Conservation (phyloP, 1,284 basidiomycete genomes). For the Pseudozyma hubeiensis region DNA sequence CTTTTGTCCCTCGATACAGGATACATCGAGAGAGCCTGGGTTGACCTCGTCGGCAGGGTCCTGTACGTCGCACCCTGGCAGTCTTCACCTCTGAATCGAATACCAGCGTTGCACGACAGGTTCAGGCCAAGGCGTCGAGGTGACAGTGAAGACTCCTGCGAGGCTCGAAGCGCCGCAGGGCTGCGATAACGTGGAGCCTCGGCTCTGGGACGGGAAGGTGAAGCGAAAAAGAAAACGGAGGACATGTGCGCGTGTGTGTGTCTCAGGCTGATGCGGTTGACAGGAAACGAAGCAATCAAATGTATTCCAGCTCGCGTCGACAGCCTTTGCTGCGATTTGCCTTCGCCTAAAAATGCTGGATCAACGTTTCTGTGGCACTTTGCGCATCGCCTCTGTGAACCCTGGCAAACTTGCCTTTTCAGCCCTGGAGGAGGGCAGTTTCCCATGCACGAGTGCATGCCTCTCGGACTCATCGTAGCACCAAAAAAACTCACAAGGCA, state of each 20-base stretch:
- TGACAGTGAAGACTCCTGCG: too few species aligned
- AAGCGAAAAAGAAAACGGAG: background rate
- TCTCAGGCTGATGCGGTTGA: background rate
- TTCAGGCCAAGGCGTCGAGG: background rate
- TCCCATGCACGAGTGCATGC: constrained; percentile 13
- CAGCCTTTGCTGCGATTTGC: background rate
- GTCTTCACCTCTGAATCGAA: too few species aligned
- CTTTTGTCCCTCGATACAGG: too few species aligned
- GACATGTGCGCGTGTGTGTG: background rate
- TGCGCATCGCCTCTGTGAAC: background rate
- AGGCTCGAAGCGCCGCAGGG: background rate
- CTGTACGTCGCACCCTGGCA: too few species aligned
- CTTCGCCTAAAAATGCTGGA: background rate
- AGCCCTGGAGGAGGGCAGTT: background rate
- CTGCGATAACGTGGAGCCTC: constrained; percentile 1
- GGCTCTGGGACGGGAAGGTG: background rate
- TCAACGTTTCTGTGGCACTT: constrained; percentile 2
- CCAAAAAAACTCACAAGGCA: background rate
- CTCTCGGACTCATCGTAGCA: constrained; percentile 9
- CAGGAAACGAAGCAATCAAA: background rate
- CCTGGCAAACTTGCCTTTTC: background rate
- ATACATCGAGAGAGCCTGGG: too few species aligned
- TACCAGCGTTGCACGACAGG: background rate
- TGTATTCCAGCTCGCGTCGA: background rate
- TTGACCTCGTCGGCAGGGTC: too few species aligned